Conservation (phyloP, 2,329 filamentous ascomycete genomes). For the Metarhizium brunneum region DNA sequence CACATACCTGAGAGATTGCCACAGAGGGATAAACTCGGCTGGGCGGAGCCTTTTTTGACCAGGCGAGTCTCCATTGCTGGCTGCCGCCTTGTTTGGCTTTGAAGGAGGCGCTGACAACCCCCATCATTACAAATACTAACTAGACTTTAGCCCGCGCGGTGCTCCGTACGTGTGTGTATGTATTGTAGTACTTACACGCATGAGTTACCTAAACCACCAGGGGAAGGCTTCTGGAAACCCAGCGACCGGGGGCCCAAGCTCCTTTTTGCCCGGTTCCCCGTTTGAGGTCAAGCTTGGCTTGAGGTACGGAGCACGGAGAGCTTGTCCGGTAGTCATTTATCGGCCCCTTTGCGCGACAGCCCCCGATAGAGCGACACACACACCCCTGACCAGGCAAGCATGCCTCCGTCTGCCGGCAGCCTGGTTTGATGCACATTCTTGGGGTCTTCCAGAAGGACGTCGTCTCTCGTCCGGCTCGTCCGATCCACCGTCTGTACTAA, state of each 20-base stretch:
- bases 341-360: background rate
- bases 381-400: background rate
- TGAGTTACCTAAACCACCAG: background rate
- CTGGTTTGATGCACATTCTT: constrained; percentile 10
- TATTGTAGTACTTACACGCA: background rate
- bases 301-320: background rate
- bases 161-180: background rate
- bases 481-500: no score
- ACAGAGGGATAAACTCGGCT: background rate
- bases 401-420: background rate
- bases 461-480: no score
- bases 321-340: no score
- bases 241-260: background rate
- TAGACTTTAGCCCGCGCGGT: background rate
- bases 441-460: constrained; percentile 17
- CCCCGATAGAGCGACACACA: background rate
- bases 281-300: background rate
- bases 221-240: constrained; percentile 6
- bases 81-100: background rate
- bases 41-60: background rate
- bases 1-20: background rate
- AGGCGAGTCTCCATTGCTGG: background rate
- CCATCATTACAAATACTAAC: background rate
- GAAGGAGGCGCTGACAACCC: background rate
- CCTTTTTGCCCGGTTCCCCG: background rate